Conservation (phyloP, 1,284 basidiomycete species). For the Tilletia caries region DNA sequence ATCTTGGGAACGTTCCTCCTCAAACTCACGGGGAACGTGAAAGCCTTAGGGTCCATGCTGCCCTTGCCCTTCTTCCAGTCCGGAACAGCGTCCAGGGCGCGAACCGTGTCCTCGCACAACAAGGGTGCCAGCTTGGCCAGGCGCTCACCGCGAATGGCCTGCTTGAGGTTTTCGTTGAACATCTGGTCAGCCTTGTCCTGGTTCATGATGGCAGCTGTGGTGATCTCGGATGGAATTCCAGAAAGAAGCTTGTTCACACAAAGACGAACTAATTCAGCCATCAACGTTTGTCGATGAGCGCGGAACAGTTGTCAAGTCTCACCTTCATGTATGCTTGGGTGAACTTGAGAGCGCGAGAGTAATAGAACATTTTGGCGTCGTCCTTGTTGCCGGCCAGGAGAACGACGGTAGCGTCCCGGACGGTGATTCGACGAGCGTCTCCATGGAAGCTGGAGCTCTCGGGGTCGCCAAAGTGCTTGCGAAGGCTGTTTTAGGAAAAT, state of each 20-base stretch:
- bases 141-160: slow-evolving; percentile 18
- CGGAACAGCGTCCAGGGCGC: slow-evolving; percentile 19
- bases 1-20: no score
- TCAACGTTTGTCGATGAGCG: no score
- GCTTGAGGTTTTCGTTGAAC: slow-evolving; percentile 28
- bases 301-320: no score
- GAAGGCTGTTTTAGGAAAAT: slow-evolving; percentile 15
- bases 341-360: slow-evolving; percentile 30
- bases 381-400: slow-evolving; percentile 26
- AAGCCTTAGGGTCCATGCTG: slow-evolving; percentile 24
- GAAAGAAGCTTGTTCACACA: slow-evolving; percentile 10
- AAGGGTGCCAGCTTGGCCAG: slow-evolving; percentile 22
- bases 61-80: slow-evolving; percentile 16
- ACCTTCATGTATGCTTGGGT: slow-evolving; percentile 24
- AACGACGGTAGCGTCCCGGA: slow-evolving; percentile 24
- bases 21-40: slow-evolving; percentile 27
- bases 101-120: slow-evolving; percentile 21
- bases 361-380: slow-evolving; percentile 33
- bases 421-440: slow-evolving; percentile 24
- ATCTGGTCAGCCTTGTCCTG: slow-evolving; percentile 17
- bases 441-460: slow-evolving; percentile 25
- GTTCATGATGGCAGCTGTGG: not conserved
- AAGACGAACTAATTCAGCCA: no score
- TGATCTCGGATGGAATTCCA: slow-evolving; percentile 18
- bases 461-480: slow-evolving; percentile 29